These are phyloP conservation scores for Trichophyton mentagrophytes DNA, from an alignment of 2,329 filamentous ascomycete species.

Conservation along the genomic window DNA sequence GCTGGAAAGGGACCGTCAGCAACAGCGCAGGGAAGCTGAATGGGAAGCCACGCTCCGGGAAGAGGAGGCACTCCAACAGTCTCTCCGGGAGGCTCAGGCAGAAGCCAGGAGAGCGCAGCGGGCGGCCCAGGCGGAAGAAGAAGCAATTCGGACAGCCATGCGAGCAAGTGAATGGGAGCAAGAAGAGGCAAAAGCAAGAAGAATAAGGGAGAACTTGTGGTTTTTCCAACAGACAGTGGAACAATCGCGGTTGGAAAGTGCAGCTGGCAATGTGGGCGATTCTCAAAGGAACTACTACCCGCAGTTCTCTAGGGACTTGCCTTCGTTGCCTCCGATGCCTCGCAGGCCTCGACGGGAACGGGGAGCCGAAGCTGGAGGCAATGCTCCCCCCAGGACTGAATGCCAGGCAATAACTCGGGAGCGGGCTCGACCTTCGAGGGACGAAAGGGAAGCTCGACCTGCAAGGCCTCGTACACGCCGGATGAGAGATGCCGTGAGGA, in stretches of 20 bases:
- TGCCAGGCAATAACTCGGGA: no score
- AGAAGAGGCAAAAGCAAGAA: not conserved
- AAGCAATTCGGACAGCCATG: not conserved
- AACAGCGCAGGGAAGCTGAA: not conserved
- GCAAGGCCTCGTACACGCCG: not conserved
- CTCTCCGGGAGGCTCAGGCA: not conserved
- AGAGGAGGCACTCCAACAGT: not conserved
- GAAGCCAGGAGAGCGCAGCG: slow-evolving; percentile 3
- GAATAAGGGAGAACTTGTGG: slow-evolving; percentile 4
- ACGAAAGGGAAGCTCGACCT: no score
- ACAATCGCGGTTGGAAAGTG: slow-evolving; percentile 5
- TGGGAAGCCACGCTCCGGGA: not conserved
- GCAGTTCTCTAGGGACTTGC: no score
- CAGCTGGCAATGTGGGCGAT: no score
- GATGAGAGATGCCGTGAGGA: not conserved
- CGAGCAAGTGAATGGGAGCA: not conserved
- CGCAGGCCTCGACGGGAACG: no score
- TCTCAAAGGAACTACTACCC: no score
- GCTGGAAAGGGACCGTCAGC: not conserved
- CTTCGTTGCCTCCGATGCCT: no score
- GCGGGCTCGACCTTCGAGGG: no score
- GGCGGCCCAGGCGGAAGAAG: slow-evolving; percentile 5
- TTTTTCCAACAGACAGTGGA: slow-evolving; percentile 7
- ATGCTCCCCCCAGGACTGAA: no score
- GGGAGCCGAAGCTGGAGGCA: no score